Evolutionary conservation across 1,139 yeast genomes (phyloP), one percentile per base, ranked within the genome.

Genomic region (Eremothecium gossypii): DNA sequence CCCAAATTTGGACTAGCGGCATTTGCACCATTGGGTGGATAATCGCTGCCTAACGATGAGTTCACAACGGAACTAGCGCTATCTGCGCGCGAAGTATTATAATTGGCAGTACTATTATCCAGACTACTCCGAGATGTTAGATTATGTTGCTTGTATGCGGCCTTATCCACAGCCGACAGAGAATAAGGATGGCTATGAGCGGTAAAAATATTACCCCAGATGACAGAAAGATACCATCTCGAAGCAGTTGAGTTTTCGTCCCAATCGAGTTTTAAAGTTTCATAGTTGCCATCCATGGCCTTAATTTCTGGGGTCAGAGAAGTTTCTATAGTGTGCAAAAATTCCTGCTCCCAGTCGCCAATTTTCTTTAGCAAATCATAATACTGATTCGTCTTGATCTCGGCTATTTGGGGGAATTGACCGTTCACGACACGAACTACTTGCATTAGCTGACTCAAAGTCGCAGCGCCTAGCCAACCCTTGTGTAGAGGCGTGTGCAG

Each of bases 171-270:
- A 7, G 40, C 36, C 3, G 13, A 8, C 12, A 36, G 33, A 10
- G 30, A 39, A 34, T 52, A 53, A 27, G 47, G 44, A 4, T 47
- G 49, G 27, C 57, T 47, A 43, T 63, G 60, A 20, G 55, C 48
- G 44, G 73, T 71, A 55, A 75, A 84, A 1, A 84, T 71, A 41
- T 71, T 68, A 1, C 81, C 76, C 79, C 87, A 84, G 29, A 45
- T 17, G 14, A 43, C 30, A 27, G 43, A 43, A 8, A 27, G 30
- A 14, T 38, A 45, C 48, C 48, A 45, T 9, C 13, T 27, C 8
- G 33, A 29, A n/a, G 43, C 45, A 10, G 12, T 8, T 29, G 26
- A 27, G 30, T 39, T 40, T 3, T 13, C 6, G 4, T 29, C 35
- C 45, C 45, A 42, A n/a, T 40, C 30, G 7, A 42, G 20, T 4